These are phyloP conservation scores for Gossypium lobatum DNA, from an alignment of 441 rosid species.

Conservation along the genomic window DNA sequence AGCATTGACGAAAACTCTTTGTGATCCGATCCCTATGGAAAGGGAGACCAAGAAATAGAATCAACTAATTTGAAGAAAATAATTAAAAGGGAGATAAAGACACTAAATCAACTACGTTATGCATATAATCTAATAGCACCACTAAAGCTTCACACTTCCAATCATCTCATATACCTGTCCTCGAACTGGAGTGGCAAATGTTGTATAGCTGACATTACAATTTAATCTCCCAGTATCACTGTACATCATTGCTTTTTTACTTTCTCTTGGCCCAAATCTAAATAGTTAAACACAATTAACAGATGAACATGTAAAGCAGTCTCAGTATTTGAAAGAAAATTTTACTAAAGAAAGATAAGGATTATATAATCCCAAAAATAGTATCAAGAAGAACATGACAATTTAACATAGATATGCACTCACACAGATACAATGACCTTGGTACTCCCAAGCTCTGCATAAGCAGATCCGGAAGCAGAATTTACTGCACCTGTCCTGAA, in stretches of 20 bases:
- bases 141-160: slow-evolving; percentile 4
- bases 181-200: slow-evolving; percentile 56
- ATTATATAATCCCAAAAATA: neutral
- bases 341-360: neutral
- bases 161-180: slow-evolving; percentile 52
- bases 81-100: neutral
- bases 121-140: neutral
- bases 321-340: neutral
- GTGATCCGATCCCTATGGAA: slow-evolving; percentile 62
- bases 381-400: neutral
- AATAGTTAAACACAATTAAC: slow-evolving; percentile 7
- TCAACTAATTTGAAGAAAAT: slow-evolving; percentile 12
- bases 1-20: slow-evolving; percentile 82
- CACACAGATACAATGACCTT: slow-evolving; percentile 94
- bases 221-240: slow-evolving; percentile 77
- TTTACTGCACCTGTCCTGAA: slow-evolving; percentile 81
- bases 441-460: slow-evolving; percentile 89
- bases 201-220: slow-evolving; percentile 80
- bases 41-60: slow-evolving; percentile 16
- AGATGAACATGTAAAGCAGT: neutral
- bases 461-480: slow-evolving; percentile 92
- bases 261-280: slow-evolving; percentile 96
- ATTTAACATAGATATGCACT: slow-evolving; percentile 30
- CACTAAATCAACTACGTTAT: slow-evolving; percentile 8
- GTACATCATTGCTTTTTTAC: slow-evolving; percentile 89